Percentiles rank a stretch among this genome's conserved stretches.
These are phyloP conservation scores for Aspergillus puulaauensis DNA, from an alignment of 2,329 filamentous ascomycete species.

Conservation along the genomic window DNA sequence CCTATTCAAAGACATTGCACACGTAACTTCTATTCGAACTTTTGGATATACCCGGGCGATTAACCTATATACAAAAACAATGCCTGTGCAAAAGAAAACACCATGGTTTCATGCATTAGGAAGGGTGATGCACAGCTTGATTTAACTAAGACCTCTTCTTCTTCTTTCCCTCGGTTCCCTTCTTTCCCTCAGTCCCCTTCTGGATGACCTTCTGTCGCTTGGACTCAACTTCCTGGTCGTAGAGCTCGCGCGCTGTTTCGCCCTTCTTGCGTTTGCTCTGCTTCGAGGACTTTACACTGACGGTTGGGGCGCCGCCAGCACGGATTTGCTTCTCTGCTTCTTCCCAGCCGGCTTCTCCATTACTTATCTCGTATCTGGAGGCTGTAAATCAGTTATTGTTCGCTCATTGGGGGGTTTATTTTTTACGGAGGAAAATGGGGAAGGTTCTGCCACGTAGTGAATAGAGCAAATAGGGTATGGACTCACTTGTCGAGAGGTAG, in stretches of 20 bases:
- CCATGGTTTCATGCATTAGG: background rate
- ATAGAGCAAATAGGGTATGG: background rate
- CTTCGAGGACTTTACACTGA: conserved; percentile 80
- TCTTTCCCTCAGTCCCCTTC: conserved; percentile 46
- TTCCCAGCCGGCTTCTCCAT: conserved; percentile 53
- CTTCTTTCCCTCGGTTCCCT: conserved; percentile 43
- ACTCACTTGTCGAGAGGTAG: conserved; percentile 82
- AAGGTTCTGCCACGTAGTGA: background rate
- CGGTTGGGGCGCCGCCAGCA: conserved; percentile 53
- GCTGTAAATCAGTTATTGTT: conserved; percentile 42
- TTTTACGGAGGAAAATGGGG: no score
- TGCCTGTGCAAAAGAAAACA: background rate
- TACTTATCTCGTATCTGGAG: conserved; percentile 46
- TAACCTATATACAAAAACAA: conserved; percentile 4
- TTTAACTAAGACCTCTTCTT: conserved; percentile 12
- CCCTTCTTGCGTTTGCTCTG: conserved; percentile 69
- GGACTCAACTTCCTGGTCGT: conserved; percentile 43
- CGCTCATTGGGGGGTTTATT: conserved; percentile 15
- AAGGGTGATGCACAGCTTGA: background rate
- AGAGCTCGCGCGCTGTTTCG: conserved; percentile 52
- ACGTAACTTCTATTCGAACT: conserved; percentile 4
- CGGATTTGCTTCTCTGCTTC: conserved; percentile 73
- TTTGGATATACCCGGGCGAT: conserved; percentile 6
- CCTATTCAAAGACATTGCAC: background rate
- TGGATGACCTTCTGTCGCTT: conserved; percentile 47